Evolutionary conservation across 148 eudicot genomes (phyloP), one percentile per base, ranked within the genome.

Genomic region (Amaranthus cruentus): DNA sequence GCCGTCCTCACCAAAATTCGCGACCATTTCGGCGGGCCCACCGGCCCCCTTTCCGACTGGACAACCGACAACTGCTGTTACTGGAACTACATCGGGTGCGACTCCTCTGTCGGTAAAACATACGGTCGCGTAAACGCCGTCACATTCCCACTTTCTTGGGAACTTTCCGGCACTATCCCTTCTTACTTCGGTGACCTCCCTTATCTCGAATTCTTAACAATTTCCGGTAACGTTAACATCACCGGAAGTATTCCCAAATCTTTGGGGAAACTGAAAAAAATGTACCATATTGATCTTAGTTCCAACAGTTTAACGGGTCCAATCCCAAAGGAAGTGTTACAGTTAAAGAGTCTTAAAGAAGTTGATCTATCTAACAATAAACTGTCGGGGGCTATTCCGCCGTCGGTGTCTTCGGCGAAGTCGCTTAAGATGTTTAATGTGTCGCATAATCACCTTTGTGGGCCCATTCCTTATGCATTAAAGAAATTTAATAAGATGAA

Each of bases 241-340:
- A 67, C 78, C 48, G 90, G 93, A 5, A 60, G 83, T 4, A 82
- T 89, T 64, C 93, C 90, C 0, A 48, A 77, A 3, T 80, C 87
- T 0, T 72, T 89, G 7, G 74, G 80, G 56, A 81, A 67, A 62
- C 79, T 87, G 1, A 80, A 59, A 6, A 75, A 79, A 46, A 75
- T 89, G 5, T 73, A 81, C 9, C 77, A 73, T 43, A 78, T 87
- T 65, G 77, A 77, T 53, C 80, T 89, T 54, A 77, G 81, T 55
- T 14, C 74, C 1, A 85, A 83, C 61, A 73, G 76, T 8, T 69
- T 89, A 50, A 69, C 86, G 50, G 88, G 87, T 9, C 48, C 70
- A 4, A 82, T 89, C 66, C 90, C 93, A 0, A 28, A 67, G 0
- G 77, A 79, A 59, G 62, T 87, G 12, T 80, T 85, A 14, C 61